A percentile compares a stretch with the other conserved stretches of the same genome.
Conservation (phyloP, 148 eudicot species). For the Beta vulgaris region DNA sequence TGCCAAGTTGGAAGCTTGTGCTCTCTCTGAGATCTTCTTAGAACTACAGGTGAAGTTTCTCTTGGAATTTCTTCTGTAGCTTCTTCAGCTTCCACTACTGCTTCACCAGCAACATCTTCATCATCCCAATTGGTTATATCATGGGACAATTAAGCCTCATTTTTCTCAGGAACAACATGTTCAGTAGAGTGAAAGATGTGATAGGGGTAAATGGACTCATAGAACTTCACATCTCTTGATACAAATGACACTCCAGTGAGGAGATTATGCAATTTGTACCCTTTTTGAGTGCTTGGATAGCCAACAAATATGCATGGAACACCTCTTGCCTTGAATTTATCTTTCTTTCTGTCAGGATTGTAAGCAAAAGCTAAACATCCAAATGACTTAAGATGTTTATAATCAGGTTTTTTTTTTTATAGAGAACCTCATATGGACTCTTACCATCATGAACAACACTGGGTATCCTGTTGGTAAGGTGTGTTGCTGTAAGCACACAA, state of each 20-base stretch:
- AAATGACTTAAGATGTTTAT: not conserved
- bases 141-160: too few relatives aligned
- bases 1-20: too few relatives aligned
- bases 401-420: not conserved
- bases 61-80: too few relatives aligned
- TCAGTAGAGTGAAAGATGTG: not conserved
- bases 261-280: not conserved
- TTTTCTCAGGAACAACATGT: too few relatives aligned
- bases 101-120: too few relatives aligned
- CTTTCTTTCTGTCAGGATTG: not conserved
- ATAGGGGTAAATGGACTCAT: not conserved
- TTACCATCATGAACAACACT: too few relatives aligned
- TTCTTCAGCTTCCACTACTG: too few relatives aligned
- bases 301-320: too few relatives aligned
- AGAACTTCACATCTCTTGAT: not conserved
- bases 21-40: too few relatives aligned
- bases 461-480: not conserved
- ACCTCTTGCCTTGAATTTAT: not conserved
- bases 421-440: not conserved
- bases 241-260: not conserved
- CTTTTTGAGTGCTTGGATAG: not conserved
- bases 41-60: too few relatives aligned
- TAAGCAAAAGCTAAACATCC: not conserved
- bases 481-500: not conserved
- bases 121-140: too few relatives aligned